A percentile compares a stretch with the other conserved stretches of the same genome.
phyloP scores from a whole-genome alignment of 192 early-diverging fungal species.

The Rhizophagus clarus region DNA sequence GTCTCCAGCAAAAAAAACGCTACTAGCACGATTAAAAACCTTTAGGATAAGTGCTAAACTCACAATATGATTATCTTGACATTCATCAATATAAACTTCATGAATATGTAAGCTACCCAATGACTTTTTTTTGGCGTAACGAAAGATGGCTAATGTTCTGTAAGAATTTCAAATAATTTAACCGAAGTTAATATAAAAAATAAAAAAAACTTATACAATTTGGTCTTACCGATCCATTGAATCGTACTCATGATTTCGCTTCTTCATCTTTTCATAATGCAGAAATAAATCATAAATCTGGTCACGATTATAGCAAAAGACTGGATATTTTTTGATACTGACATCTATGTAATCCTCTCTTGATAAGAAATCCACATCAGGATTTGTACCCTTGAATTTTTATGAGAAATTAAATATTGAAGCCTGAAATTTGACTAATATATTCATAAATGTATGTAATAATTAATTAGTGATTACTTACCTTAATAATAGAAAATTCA shows the following conservation, averaged over 20 bases:
- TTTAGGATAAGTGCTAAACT: constrained; percentile 13
- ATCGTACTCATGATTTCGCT: neutral
- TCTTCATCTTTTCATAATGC: constrained; percentile 23
- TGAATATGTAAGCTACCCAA: constrained; percentile 8
- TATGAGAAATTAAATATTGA: neutral
- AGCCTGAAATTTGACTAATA: no score
- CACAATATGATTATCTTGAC: constrained; percentile 21
- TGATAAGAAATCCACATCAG: neutral
- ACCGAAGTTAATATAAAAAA: no score
- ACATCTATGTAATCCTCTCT: constrained; percentile 1
- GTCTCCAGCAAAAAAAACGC: constrained; percentile 25
- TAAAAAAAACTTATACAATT: neutral
- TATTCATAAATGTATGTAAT: no score
- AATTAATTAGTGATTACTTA: neutral
- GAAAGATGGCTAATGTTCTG: constrained; percentile 20
- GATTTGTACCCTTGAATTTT: constrained; percentile 17
- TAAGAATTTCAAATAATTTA: neutral
- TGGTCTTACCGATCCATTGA: constrained; percentile 10
- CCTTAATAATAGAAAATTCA: constrained; percentile 22
- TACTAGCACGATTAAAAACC: neutral
- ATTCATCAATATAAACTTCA: constrained; percentile 32
- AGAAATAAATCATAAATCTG: constrained; percentile 26
- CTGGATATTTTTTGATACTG: constrained; percentile 15
- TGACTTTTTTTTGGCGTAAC: neutral
- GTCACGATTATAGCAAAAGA: neutral